A percentile compares a stretch with the other conserved stretches of the same genome.
Conservation (phyloP, 768 basidiomycete species). For the Tricholoma furcatifolium region DNA sequence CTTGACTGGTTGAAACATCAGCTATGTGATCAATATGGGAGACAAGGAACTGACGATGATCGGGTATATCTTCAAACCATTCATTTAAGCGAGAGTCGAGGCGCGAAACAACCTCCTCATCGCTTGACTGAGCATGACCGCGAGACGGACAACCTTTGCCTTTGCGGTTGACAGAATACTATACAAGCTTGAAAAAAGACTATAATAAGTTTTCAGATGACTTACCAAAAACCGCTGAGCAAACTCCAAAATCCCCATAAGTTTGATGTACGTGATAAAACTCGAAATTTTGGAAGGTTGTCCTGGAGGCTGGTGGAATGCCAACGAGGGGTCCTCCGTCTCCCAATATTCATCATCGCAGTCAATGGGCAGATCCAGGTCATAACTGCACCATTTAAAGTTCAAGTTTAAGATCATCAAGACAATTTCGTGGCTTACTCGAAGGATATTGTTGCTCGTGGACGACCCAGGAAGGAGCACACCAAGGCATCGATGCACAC, state of each 20-base stretch:
- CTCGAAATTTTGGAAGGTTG: constrained; percentile 54
- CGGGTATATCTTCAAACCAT: constrained; percentile 71
- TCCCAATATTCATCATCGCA: constrained; percentile 77
- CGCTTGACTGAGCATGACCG: constrained; percentile 1
- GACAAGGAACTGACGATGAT: constrained; percentile 40
- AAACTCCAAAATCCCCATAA: constrained; percentile 62
- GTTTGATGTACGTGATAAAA: constrained; percentile 53
- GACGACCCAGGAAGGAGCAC: constrained; percentile 20
- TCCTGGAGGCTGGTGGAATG: constrained; percentile 62
- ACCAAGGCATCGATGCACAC: constrained; percentile 19
- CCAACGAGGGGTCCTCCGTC: constrained; percentile 38
- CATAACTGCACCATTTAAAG: constrained; percentile 48
- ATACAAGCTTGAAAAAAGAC: too few species aligned
- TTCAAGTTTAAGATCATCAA: not conserved
- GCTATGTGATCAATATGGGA: constrained; percentile 36
- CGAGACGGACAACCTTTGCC: not conserved
- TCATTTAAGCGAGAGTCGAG: constrained; percentile 74
- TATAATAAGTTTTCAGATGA: not conserved
- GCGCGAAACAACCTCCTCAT: constrained; percentile 64
- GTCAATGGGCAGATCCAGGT: constrained; percentile 61
- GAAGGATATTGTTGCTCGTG: constrained; percentile 16
- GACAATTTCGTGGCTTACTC: constrained; percentile 13
- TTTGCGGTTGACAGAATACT: constrained; percentile 18
- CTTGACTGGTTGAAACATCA: constrained; percentile 25
- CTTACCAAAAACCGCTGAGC: constrained; percentile 62